Conservation (phyloP, 176 grass and related monocot genomes). For the Rhipidocladum racemiflorum region DNA sequence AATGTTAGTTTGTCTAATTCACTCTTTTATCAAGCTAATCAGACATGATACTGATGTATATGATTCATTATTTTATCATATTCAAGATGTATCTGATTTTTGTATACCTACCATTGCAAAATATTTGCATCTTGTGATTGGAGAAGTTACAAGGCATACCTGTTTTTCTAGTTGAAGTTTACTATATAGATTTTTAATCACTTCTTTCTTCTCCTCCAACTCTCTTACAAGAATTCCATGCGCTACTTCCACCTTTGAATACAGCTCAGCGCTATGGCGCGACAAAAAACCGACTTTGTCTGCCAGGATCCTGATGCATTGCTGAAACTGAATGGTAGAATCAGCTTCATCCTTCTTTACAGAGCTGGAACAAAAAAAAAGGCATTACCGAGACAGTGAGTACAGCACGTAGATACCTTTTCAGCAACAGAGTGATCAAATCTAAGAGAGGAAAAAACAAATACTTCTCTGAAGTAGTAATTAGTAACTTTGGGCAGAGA, state of each 20-base stretch:
- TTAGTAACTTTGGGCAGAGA: not conserved
- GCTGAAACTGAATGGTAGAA: conserved; percentile 64
- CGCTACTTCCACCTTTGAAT: conserved; percentile 48
- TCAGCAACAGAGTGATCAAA: not conserved
- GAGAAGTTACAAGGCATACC: conserved; percentile 46
- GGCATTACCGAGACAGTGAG: not conserved
- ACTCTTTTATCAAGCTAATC: not conserved
- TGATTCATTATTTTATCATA: not conserved
- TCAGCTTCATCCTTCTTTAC: conserved; percentile 92
- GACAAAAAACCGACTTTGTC: conserved; percentile 69
- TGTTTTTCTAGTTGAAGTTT: conserved; percentile 92
- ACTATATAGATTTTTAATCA: conserved; percentile 54
- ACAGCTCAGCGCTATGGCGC: conserved; percentile 53
- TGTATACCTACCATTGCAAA: not conserved
- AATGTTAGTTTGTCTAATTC: not conserved
- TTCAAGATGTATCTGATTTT: not conserved
- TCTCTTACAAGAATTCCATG: conserved; percentile 59
- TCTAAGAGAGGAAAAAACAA: not conserved
- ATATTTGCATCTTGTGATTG: not conserved
- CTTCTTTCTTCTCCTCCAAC: conserved; percentile 77
- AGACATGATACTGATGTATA: not conserved
- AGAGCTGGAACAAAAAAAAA: conserved; percentile 43
- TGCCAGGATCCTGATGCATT: conserved; percentile 81
- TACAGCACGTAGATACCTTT: not conserved
- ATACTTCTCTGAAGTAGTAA: not conserved